phyloP scores from a whole-genome alignment of 768 basidiomycete genomes.

The Boletales sp. region DNA sequence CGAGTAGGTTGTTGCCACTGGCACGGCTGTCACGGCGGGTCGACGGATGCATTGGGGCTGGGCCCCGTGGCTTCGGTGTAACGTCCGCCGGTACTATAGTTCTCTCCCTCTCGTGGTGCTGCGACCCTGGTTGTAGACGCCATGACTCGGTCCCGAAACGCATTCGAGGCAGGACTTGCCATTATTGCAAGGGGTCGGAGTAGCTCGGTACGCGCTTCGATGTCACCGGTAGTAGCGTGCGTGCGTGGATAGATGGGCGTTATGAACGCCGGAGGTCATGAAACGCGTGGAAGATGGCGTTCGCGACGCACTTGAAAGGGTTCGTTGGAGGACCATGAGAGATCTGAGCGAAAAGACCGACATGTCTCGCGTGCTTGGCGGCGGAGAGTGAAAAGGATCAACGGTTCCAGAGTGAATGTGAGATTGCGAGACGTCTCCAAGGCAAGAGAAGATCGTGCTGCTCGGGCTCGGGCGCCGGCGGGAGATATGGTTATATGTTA shows the following conservation, averaged over 20 bases:
- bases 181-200: neutral
- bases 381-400: neutral
- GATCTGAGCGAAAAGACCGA: conserved; percentile 5
- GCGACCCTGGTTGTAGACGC: neutral
- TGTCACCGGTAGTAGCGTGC: conserved; percentile 6
- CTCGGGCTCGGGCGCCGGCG: neutral
- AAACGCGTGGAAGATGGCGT: conserved; percentile 16
- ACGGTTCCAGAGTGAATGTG: neutral
- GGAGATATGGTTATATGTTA: neutral
- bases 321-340: neutral
- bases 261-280: conserved; percentile 11
- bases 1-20: neutral
- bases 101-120: neutral
- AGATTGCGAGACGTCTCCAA: neutral
- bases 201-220: conserved; percentile 1
- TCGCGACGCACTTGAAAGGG: conserved; percentile 19
- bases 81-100: too few relatives aligned
- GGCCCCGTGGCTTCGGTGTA: neutral
- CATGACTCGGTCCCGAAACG: neutral
- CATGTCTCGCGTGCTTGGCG: neutral
- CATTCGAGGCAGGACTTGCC: too few relatives aligned
- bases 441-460: neutral
- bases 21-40: too few relatives aligned
- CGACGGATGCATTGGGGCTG: too few relatives aligned
- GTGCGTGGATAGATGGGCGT: conserved; percentile 1